Conservation (phyloP, 1,139 yeast species). For the Debaryomyces robertsiae region DNA sequence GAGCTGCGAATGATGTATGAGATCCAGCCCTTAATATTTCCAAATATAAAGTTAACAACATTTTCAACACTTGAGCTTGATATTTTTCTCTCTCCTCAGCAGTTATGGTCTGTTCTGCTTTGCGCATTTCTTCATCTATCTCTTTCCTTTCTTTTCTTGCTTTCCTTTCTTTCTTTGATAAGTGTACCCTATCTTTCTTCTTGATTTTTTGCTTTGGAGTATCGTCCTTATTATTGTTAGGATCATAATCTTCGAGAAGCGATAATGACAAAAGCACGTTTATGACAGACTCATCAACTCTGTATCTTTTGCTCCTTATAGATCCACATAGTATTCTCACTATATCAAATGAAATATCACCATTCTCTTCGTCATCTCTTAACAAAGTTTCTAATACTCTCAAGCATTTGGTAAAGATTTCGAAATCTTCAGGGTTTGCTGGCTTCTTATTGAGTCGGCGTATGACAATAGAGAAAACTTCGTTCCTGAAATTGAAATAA, state of each 20-base stretch:
- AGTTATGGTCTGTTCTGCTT: constrained; percentile 85
- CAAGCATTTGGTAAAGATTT: constrained; percentile 60
- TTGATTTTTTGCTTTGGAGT: constrained; percentile 52
- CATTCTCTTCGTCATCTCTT: constrained; percentile 70
- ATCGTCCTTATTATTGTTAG: constrained; percentile 50
- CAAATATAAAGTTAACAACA: constrained; percentile 70
- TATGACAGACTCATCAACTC: constrained; percentile 82
- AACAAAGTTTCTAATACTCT: constrained; percentile 66
- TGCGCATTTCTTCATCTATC: constrained; percentile 85
- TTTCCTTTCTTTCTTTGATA: constrained; percentile 85
- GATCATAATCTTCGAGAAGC: constrained; percentile 79
- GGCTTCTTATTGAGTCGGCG: constrained; percentile 65
- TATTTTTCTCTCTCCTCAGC: constrained; percentile 81
- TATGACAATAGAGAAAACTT: constrained; percentile 65
- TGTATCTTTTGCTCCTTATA: constrained; percentile 70
- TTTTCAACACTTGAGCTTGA: constrained; percentile 82
- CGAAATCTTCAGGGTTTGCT: constrained; percentile 45
- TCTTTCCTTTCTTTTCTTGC: constrained; percentile 81
- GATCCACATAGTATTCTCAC: constrained; percentile 69
- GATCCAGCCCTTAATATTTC: constrained; percentile 65
- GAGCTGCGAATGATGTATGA: constrained; percentile 30
- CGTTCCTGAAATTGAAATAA: constrained; percentile 78
- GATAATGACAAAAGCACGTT: constrained; percentile 73
- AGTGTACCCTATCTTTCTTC: constrained; percentile 86
- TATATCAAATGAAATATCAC: constrained; percentile 77